Base-by-base conservation (phyloP, 139 green algal species). In the Nannochloris sp. region DNA sequence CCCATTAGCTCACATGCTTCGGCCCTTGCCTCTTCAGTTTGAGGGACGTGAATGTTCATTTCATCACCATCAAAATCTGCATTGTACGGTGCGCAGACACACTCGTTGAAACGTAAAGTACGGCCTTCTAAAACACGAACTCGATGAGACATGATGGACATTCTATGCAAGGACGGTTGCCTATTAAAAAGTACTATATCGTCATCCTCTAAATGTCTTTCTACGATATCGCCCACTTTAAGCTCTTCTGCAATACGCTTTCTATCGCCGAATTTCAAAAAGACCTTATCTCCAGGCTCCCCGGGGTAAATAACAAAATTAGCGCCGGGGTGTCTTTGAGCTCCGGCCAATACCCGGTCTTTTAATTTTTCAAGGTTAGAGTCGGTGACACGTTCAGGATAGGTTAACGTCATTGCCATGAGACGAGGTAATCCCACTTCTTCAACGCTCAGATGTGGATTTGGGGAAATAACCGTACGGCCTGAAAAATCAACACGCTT, bases 31-130 rank as follows among this genome's bases (percentile, higher is more conserved):
- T 99, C 93, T 83, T 99, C 86, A 19, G 93, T 99, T 70, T 92
- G 88, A 25, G 92, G 93, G 63, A 96, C 83, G 71, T 98, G 93
- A 71, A 99, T 73, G 76, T 99, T 99, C 93, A 99, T 99, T 78
- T 99, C 93, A 63, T 99, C 93, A 8, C 93, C 93, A 75, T 99
- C 93, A 78, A 99, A 99, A 75, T 99, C 93, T 6, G 93, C 93
- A 70, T 99, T 99, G 87, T 97, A 99, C 29, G 93, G 93, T 25
- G 76, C 83, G 86, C 93, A 98, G 13, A 89, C 85, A 68, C 87
- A 97, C 86, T 98, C 92, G 78, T 99, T 99, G 86, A 99, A 97
- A 31, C 94, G 82, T 31, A 99, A 78, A 2, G 94, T 99, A 56
- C 90, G 81, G 73, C 87, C 95, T 4, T 82, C 83, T 73, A 92